Conservation (phyloP, 2,329 filamentous ascomycete genomes). For the Dactylellina sp. region DNA sequence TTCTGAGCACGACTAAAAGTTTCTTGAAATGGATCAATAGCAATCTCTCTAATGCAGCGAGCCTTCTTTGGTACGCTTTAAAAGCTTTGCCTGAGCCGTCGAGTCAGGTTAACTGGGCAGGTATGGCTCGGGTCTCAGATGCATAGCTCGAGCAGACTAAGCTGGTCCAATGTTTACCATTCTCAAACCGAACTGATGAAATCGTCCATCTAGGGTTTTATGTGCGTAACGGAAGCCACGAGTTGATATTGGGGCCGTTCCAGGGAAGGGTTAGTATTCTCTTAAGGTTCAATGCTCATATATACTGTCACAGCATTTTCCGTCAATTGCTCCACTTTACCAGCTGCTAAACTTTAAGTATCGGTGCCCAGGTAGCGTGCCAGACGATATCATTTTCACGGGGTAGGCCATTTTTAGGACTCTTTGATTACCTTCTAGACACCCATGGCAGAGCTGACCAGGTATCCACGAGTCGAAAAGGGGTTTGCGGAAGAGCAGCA, state of each 20-base stretch:
- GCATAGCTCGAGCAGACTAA: no score
- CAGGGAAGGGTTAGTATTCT: slow-evolving; percentile 73
- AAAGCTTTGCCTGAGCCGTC: slow-evolving; percentile 77
- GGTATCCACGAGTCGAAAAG: slow-evolving; percentile 65
- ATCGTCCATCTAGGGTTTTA: slow-evolving; percentile 74
- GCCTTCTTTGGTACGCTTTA: slow-evolving; percentile 82
- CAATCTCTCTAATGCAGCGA: slow-evolving; percentile 80
- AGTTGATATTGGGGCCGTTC: slow-evolving; percentile 82
- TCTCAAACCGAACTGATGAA: slow-evolving; percentile 17
- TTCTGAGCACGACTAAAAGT: not conserved
- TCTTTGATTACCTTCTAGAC: not conserved
- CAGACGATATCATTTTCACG: slow-evolving; percentile 75
- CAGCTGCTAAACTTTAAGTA: not conserved
- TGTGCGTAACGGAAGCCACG: slow-evolving; percentile 70
- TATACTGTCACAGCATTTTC: no score
- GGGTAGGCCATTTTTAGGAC: slow-evolving; percentile 48
- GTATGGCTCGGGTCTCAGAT: slow-evolving; percentile 63
- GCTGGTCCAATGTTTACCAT: slow-evolving; percentile 8
- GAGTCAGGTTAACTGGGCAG: slow-evolving; percentile 80
- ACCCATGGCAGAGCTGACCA: slow-evolving; percentile 14
- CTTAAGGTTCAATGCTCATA: no score
- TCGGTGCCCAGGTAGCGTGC: slow-evolving; percentile 70
- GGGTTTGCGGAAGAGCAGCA: slow-evolving; percentile 81
- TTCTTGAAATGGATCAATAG: slow-evolving; percentile 64
- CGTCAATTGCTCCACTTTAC: not conserved